Evolutionary conservation across 371 early-diverging fungal genomes (phyloP), one percentile per base, ranked within the genome.

Genomic region (Syncephalis fuscata): DNA sequence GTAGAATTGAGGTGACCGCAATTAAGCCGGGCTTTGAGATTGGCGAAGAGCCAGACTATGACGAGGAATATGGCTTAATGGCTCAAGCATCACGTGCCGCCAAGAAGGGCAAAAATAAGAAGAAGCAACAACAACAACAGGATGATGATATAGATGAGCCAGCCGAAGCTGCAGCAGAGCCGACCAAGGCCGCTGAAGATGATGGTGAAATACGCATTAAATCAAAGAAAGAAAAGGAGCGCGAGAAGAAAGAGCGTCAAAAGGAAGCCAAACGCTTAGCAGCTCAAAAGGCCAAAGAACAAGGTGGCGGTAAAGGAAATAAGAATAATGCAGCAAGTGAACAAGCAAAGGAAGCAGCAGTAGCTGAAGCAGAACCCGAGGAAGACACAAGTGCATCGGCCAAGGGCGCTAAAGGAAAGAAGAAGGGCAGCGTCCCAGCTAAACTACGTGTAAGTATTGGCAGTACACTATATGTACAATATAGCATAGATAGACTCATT

Each of bases 201-300:
- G 49, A 39, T 11, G 50, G 52, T 15, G 45, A 49, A 22, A 48
- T 50, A 9, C 57, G 42, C 41, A 63, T 74, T 51, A 71, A 72
- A 54, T 61, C 69, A 2, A 62, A 66, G 55, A 74, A 73, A 61
- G 71, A 76, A 48, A 74, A 74, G 57, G 74, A 76, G 60, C 67
- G 67, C 45, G 72, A 71, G 44, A 69, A 74, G 57, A 59, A 65
- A 54, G 63, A 67, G 45, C 52, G 65, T 49, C 49, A 73, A 60
- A 61, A 68, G 64, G 66, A 63, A 48, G 59, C 63, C 61, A 64
- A 60, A 48, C 23, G 59, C 50, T 10, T 56, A 50, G 32, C 52
- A 54, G 53, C 60, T 48, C 24, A 58, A 58, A 62, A 42, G n/a
- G 58, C 59, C 39, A 59, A 60, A 8, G 46, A 52, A 46, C 54